phyloP scores from a whole-genome alignment of 768 basidiomycete species.

The Tephrocybe sp. region DNA sequence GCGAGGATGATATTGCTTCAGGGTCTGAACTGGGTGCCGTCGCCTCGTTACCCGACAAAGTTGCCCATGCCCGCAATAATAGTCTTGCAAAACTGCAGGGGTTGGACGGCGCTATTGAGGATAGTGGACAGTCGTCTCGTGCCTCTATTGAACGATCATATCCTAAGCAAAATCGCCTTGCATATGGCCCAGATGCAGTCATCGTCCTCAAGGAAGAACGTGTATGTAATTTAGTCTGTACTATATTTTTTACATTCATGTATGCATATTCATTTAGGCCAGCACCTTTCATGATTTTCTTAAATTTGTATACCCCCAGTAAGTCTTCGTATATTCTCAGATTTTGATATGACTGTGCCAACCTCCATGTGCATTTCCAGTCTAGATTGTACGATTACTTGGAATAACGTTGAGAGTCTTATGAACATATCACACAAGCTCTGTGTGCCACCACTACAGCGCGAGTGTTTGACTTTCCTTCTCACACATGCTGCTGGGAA shows the following conservation, averaged over 20 bases:
- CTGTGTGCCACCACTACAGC: conserved; percentile 77
- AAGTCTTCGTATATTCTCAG: conserved; percentile 24
- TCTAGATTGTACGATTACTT: conserved; percentile 89
- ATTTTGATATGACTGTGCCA: background rate
- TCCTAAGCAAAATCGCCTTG: conserved; percentile 39
- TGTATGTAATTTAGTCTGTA: conserved; percentile 31
- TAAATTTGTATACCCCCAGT: conserved; percentile 94
- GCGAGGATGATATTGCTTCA: conserved; percentile 28
- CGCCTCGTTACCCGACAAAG: conserved; percentile 19
- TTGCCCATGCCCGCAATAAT: conserved; percentile 40
- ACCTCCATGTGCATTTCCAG: conserved; percentile 29
- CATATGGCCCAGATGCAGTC: conserved; percentile 70
- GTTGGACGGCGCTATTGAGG: conserved; percentile 7
- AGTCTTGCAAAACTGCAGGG: conserved; percentile 65
- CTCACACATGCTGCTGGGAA: conserved; percentile 90
- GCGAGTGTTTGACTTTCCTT: conserved; percentile 82
- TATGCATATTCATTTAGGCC: conserved; percentile 40
- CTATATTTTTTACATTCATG: background rate
- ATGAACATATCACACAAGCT: conserved; percentile 92
- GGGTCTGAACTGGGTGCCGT: conserved; percentile 15
- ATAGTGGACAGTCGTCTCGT: conserved; percentile 11
- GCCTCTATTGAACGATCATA: conserved; percentile 11
- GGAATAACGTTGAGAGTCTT: conserved; percentile 91
- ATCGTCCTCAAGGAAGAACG: conserved; percentile 90
- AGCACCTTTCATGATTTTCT: conserved; percentile 91